Evolutionary conservation across 352 stramenopile genomes (phyloP).

Genomic region (Globisporangium solare): DNA sequence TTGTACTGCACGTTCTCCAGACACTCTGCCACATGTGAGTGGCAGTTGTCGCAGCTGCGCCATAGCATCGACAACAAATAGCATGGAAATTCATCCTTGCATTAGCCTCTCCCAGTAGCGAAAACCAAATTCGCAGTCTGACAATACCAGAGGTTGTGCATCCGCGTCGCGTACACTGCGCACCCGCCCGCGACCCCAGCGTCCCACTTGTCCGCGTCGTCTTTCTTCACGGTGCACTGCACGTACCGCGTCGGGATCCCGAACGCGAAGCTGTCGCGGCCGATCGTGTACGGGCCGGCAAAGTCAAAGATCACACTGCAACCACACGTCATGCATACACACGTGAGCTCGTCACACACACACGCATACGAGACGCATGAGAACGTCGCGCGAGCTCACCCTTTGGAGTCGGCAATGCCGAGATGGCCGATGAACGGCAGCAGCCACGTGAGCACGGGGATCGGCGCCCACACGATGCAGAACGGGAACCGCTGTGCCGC

Average conservation of each 20-base stretch:
- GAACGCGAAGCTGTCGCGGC: slow-evolving; percentile 86
- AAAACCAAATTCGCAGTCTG: no score
- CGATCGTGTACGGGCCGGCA: slow-evolving; percentile 92
- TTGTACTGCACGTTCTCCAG: slow-evolving; percentile 58
- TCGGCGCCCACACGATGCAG: slow-evolving; percentile 91
- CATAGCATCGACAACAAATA: not conserved
- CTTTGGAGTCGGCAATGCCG: slow-evolving; percentile 88
- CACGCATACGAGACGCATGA: not conserved
- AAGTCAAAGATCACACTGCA: slow-evolving; percentile 94
- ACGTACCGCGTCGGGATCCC: slow-evolving; percentile 85
- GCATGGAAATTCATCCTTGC: not conserved
- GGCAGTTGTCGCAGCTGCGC: slow-evolving; percentile 93
- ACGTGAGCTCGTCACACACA: not conserved
- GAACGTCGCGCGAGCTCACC: slow-evolving; percentile 20
- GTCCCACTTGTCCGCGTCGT: slow-evolving; percentile 84
- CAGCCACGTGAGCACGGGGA: slow-evolving; percentile 90
- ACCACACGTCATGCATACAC: slow-evolving; percentile 11
- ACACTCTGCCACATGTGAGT: slow-evolving; percentile 92
- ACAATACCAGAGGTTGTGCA: slow-evolving; percentile 92
- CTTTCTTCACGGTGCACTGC: slow-evolving; percentile 51
- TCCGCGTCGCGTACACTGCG: slow-evolving; percentile 88
- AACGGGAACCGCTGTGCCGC: slow-evolving; percentile 75
- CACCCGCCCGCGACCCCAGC: slow-evolving; percentile 85
- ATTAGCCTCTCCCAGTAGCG: no score
- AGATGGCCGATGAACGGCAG: slow-evolving; percentile 96